Percentiles rank a stretch among this genome's conserved stretches.
phyloP scores from a whole-genome alignment of 192 early-diverging fungal species.

The Phlyctochytrium arcticum region DNA sequence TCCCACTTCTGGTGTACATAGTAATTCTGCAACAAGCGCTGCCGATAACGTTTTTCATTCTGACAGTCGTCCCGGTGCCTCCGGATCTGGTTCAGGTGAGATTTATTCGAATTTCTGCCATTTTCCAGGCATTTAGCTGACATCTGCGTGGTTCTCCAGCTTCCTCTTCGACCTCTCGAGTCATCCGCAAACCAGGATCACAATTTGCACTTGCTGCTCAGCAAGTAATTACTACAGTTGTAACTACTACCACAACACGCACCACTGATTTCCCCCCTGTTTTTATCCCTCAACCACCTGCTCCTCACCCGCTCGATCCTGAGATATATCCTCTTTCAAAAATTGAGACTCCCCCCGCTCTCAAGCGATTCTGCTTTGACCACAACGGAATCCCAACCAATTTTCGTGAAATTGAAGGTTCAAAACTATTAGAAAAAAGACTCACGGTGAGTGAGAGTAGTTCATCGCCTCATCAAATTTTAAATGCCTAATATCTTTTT shows the following conservation, averaged over 20 bases:
- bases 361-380: slow-evolving; percentile 79
- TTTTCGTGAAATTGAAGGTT: slow-evolving; percentile 59
- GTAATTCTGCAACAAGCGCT: background rate
- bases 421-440: slow-evolving; percentile 34
- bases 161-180: no score
- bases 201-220: slow-evolving; percentile 38
- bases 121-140: background rate
- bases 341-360: slow-evolving; percentile 67
- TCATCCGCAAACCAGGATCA: background rate
- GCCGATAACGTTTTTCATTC: background rate
- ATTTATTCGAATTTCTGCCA: background rate
- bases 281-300: slow-evolving; percentile 52
- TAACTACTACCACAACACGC: slow-evolving; percentile 76
- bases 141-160: background rate
- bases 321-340: slow-evolving; percentile 70
- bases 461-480: background rate
- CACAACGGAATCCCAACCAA: slow-evolving; percentile 67
- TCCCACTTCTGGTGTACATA: background rate
- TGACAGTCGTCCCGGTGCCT: background rate
- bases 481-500: background rate
- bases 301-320: slow-evolving; percentile 51
- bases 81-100: background rate
- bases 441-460: background rate
- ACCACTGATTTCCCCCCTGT: slow-evolving; percentile 67
- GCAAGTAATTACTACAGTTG: slow-evolving; percentile 55